These are phyloP conservation scores for Curvularia spicifera DNA, from an alignment of 2,329 filamentous ascomycete species.

Conservation along the genomic window DNA sequence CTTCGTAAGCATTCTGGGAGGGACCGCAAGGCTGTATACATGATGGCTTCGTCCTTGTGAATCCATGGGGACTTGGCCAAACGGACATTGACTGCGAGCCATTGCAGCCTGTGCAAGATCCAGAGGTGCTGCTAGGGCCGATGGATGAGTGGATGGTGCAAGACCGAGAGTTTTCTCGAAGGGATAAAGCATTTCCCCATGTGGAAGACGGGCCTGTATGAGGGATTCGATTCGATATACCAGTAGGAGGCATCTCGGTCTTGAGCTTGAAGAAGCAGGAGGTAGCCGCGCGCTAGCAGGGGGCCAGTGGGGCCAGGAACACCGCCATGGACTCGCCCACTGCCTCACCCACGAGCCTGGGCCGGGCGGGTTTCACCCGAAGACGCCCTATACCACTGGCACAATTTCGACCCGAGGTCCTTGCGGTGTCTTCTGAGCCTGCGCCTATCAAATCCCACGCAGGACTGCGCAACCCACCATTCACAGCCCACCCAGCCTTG, in stretches of 20 bases:
- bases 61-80: constrained; percentile 31
- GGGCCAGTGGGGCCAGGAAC: not conserved
- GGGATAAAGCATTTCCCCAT: constrained; percentile 32
- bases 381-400: not conserved
- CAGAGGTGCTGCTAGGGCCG: constrained; percentile 8
- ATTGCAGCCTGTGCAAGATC: constrained; percentile 29
- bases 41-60: constrained; percentile 24
- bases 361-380: constrained; percentile 2
- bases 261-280: not conserved
- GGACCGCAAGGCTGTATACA: constrained; percentile 22
- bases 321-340: not conserved
- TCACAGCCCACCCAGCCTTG: constrained; percentile 3
- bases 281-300: not conserved
- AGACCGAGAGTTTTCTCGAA: constrained; percentile 27
- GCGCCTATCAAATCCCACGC: not conserved
- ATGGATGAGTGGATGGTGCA: constrained; percentile 18
- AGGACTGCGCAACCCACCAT: not conserved
- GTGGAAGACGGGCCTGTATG: constrained; percentile 22
- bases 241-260: not conserved
- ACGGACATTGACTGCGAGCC: constrained; percentile 22
- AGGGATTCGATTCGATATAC: constrained; percentile 19
- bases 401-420: not conserved
- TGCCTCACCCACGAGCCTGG: not conserved
- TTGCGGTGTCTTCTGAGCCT: not conserved
- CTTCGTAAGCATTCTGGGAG: constrained; percentile 28